Evolutionary conservation across 164 flowering plant species (phyloP).

Genomic region (Piper longum): DNA sequence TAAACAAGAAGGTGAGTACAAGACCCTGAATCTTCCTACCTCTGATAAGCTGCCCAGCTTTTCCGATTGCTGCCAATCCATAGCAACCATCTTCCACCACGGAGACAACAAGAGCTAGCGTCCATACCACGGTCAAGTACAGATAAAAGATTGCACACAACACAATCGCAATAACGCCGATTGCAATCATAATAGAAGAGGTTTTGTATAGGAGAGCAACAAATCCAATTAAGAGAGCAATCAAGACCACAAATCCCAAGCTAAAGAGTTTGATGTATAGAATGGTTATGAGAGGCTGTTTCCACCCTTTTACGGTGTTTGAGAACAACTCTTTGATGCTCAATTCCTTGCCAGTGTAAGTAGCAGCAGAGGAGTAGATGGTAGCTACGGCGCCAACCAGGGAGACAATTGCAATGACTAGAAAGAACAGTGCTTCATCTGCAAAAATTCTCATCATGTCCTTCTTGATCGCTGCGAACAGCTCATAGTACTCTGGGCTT

Average conservation of each 20-base stretch:
- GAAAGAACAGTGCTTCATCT: background rate
- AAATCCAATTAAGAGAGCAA: background rate
- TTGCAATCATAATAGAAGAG: background rate
- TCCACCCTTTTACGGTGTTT: conserved; percentile 8
- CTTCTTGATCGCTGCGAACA: background rate
- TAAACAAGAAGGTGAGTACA: conserved; percentile 3
- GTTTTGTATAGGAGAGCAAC: background rate
- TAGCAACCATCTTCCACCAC: conserved; percentile 3
- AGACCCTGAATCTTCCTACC: conserved; percentile 15
- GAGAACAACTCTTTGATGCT: conserved; percentile 9
- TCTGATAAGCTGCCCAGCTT: conserved; percentile 9
- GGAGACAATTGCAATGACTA: background rate
- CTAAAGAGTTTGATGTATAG: conserved; percentile 4
- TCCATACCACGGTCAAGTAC: conserved; percentile 6
- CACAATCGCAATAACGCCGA: background rate
- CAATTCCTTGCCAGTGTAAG: conserved; percentile 2
- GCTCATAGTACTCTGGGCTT: conserved; percentile 5
- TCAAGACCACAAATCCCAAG: background rate
- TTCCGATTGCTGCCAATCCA: conserved; percentile 11
- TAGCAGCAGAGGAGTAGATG: conserved; percentile 11
- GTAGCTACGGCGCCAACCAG: conserved; percentile 4
- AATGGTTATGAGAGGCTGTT: conserved; percentile 11
- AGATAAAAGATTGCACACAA: background rate
- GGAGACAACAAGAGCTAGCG: conserved; percentile 8
- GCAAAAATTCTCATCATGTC: conserved; percentile 3